Evolutionary conservation across 495 filamentous ascomycete species (phyloP).

Genomic region (Talaromyces stipitatus): DNA sequence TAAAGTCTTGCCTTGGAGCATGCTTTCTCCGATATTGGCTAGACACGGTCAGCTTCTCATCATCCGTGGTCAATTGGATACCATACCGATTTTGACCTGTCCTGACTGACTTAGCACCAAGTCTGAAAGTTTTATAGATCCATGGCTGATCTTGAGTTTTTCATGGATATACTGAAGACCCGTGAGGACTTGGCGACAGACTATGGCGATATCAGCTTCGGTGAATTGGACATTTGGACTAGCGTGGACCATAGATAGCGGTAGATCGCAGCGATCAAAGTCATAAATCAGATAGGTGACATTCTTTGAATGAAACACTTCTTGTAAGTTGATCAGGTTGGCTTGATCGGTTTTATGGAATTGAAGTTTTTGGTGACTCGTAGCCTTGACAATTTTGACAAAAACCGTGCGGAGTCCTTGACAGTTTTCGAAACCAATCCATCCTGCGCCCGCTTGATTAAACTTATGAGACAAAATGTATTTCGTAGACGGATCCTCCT

Average conservation of each 20-base stretch:
- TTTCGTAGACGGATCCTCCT: background rate
- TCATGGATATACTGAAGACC: constrained; percentile 9
- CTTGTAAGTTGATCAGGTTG: constrained; percentile 1
- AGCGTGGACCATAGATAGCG: constrained; percentile 3
- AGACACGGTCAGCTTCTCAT: background rate
- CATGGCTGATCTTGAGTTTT: constrained; percentile 5
- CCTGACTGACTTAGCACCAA: constrained; percentile 4
- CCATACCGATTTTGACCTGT: constrained; percentile 10
- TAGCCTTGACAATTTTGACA: background rate
- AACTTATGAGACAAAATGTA: constrained; percentile 2
- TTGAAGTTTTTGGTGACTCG: background rate
- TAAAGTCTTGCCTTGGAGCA: background rate
- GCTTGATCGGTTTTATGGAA: background rate
- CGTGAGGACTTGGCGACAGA: constrained; percentile 8
- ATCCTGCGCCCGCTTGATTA: constrained; percentile 9
- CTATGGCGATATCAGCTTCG: constrained; percentile 10
- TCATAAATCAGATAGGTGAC: constrained; percentile 6
- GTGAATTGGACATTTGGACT: constrained; percentile 2
- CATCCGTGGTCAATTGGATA: background rate
- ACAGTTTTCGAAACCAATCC: constrained; percentile 3
- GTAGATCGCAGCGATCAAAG: constrained; percentile 6
- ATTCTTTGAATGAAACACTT: background rate
- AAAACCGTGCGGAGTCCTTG: constrained; percentile 1
- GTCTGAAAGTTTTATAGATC: constrained; percentile 3
- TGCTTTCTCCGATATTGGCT: constrained; percentile 12